A percentile compares a stretch with the other conserved stretches of the same genome.
phyloP scores from a whole-genome alignment of 768 basidiomycete genomes.

The Boletus tylopilopsis region DNA sequence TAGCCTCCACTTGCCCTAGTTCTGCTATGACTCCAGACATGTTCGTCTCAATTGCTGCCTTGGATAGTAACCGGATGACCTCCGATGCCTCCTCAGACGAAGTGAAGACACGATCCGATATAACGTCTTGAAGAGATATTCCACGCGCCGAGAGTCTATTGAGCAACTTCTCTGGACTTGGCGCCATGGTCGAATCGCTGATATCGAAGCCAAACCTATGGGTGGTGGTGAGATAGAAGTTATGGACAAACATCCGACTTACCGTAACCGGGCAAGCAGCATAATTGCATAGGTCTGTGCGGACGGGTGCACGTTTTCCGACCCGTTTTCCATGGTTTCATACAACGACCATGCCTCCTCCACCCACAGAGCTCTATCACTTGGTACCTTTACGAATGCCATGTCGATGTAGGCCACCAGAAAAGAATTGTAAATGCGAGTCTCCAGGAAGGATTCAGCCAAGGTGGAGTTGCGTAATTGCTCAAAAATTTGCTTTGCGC shows the following conservation, averaged over 20 bases:
- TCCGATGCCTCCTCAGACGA: slow-evolving; percentile 53
- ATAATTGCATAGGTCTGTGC: slow-evolving; percentile 65
- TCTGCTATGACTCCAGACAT: slow-evolving; percentile 48
- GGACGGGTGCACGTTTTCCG: slow-evolving; percentile 48
- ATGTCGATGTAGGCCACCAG: slow-evolving; percentile 61
- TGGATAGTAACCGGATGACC: slow-evolving; percentile 54
- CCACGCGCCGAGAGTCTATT: slow-evolving; percentile 44
- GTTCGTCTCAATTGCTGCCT: slow-evolving; percentile 55
- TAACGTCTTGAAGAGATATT: slow-evolving; percentile 47
- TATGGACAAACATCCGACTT: slow-evolving; percentile 13
- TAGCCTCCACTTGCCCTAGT: slow-evolving; percentile 50
- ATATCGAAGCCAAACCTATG: slow-evolving; percentile 39
- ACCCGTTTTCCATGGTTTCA: slow-evolving; percentile 46
- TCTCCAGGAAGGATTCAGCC: slow-evolving; percentile 45
- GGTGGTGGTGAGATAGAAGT: slow-evolving; percentile 10
- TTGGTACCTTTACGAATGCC: slow-evolving; percentile 45
- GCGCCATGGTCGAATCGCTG: slow-evolving; percentile 12
- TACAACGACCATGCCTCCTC: slow-evolving; percentile 62
- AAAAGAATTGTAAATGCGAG: slow-evolving; percentile 59
- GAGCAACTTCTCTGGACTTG: slow-evolving; percentile 35
- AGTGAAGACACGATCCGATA: slow-evolving; percentile 54
- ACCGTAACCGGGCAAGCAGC: slow-evolving; percentile 58
- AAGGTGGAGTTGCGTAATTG: slow-evolving; percentile 46
- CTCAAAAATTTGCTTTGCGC: slow-evolving; percentile 73
- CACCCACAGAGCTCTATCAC: slow-evolving; percentile 52